Percentiles rank a stretch among this genome's conserved stretches.
Evolutionary conservation across 805 yeast genomes (phyloP).

Genomic region (Kuraishia molischiana): DNA sequence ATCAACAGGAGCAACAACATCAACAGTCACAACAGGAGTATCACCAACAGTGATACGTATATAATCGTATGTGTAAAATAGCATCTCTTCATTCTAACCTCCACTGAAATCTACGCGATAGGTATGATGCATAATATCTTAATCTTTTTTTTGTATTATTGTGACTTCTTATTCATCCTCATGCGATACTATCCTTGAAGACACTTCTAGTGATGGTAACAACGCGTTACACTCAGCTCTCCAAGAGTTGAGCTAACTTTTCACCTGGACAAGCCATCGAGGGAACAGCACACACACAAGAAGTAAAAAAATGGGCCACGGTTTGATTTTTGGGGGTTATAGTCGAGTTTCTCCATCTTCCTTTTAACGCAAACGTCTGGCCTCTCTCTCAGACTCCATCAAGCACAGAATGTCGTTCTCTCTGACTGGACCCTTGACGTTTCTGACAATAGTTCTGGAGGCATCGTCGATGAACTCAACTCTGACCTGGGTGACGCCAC

Average conservation of each 20-base stretch:
- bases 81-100: neutral
- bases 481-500: slow-evolving; percentile 38
- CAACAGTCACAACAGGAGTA: slow-evolving; percentile 7
- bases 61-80: neutral
- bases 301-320: too few relatives aligned
- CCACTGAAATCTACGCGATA: slow-evolving; percentile 1
- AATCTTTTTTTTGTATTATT: neutral
- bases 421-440: slow-evolving; percentile 42
- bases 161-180: too few relatives aligned
- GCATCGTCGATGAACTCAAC: slow-evolving; percentile 38
- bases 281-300: too few relatives aligned
- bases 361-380: slow-evolving; percentile 25
- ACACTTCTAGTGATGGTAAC: too few relatives aligned
- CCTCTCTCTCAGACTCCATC: slow-evolving; percentile 25
- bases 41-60: slow-evolving; percentile 1
- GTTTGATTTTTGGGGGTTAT: too few relatives aligned
- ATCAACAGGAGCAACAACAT: slow-evolving; percentile 8
- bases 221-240: too few relatives aligned
- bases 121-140: too few relatives aligned
- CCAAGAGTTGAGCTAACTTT: too few relatives aligned
- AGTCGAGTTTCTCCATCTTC: too few relatives aligned
- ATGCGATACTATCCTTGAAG: too few relatives aligned
- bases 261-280: too few relatives aligned
- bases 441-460: slow-evolving; percentile 39
- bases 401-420: slow-evolving; percentile 28